Percentiles rank a stretch among this genome's conserved stretches.
Conservation (phyloP, 352 stramenopile species). For the Pythium vanterpoolii region DNA sequence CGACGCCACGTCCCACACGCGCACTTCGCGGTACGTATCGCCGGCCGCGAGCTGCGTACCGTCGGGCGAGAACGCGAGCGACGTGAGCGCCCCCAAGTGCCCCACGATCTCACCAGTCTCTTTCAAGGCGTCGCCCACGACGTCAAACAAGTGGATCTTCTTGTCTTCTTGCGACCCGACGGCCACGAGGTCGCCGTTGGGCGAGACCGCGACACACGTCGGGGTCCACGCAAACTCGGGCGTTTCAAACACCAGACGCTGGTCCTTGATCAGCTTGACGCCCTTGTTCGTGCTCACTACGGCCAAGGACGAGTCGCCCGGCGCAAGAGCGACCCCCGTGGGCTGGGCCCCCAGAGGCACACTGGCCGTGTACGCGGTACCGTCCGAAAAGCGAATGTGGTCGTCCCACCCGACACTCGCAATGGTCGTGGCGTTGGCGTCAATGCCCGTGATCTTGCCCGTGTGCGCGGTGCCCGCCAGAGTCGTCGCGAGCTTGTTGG, state of each 20-base stretch:
- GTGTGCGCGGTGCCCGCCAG: conserved; percentile 50
- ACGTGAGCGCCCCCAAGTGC: conserved; percentile 73
- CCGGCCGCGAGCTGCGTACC: conserved; percentile 81
- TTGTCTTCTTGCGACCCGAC: conserved; percentile 82
- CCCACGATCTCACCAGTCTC: conserved; percentile 64
- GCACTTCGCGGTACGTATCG: conserved; percentile 88
- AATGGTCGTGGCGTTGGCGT: conserved; percentile 56
- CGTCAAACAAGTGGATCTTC: conserved; percentile 86
- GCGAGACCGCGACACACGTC: conserved; percentile 71
- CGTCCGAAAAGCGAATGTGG: conserved; percentile 69
- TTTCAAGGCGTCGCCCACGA: conserved; percentile 60
- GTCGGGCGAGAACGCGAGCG: conserved; percentile 82
- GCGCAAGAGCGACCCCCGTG: conserved; percentile 57
- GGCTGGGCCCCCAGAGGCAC: conserved; percentile 66
- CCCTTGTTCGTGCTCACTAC: conserved; percentile 81
- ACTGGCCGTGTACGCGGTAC: conserved; percentile 55
- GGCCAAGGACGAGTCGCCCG: conserved; percentile 41
- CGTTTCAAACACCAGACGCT: conserved; percentile 71
- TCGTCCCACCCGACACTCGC: conserved; percentile 92
- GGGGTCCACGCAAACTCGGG: conserved; percentile 76
- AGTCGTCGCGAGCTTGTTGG: conserved; percentile 46
- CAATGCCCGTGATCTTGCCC: conserved; percentile 81
- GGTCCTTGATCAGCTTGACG: conserved; percentile 73
- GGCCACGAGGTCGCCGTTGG: conserved; percentile 64
- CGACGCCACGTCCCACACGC: conserved; percentile 83